phyloP scores from a whole-genome alignment of 768 basidiomycete species.

The Sporobolomyces roseus region DNA sequence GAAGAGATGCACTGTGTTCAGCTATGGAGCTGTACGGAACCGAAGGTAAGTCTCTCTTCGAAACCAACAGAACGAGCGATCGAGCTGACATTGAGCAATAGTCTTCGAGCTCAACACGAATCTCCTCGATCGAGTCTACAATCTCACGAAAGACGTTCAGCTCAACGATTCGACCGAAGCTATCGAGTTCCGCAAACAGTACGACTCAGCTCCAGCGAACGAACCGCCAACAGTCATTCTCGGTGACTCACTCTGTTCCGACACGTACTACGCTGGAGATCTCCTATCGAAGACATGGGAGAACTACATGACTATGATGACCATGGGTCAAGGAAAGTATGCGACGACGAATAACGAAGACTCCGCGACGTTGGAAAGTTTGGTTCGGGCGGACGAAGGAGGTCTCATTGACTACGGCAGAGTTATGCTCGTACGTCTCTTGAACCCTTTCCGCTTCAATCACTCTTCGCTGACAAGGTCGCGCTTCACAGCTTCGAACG shows the following conservation, averaged over 20 bases:
- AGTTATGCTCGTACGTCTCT: slow-evolving; percentile 44
- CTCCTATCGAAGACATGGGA: slow-evolving; percentile 50
- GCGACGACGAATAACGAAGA: slow-evolving; percentile 51
- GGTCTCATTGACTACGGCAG: slow-evolving; percentile 51
- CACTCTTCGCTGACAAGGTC: no score
- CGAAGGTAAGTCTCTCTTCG: slow-evolving; percentile 43
- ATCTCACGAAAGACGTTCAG: slow-evolving; percentile 46
- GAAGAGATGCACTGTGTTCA: not conserved
- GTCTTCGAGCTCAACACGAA: slow-evolving; percentile 54
- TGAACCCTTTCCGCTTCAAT: not conserved
- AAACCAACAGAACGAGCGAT: not conserved
- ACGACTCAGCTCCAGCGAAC: slow-evolving; percentile 47
- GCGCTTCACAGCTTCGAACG: slow-evolving; percentile 51
- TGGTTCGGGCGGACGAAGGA: slow-evolving; percentile 50
- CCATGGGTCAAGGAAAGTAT: slow-evolving; percentile 47
- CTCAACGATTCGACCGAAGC: slow-evolving; percentile 50
- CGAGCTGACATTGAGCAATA: not conserved
- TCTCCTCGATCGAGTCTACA: slow-evolving; percentile 48
- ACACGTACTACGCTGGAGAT: slow-evolving; percentile 50
- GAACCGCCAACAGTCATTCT: slow-evolving; percentile 47
- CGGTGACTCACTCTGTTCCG: slow-evolving; percentile 48
- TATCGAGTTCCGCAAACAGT: slow-evolving; percentile 48
- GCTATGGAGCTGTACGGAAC: slow-evolving; percentile 50
- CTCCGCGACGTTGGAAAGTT: slow-evolving; percentile 51
- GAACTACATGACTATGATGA: slow-evolving; percentile 50